These are phyloP conservation scores for Cercospora brassicicola DNA, from an alignment of 2,329 filamentous ascomycete genomes.

Conservation along the genomic window DNA sequence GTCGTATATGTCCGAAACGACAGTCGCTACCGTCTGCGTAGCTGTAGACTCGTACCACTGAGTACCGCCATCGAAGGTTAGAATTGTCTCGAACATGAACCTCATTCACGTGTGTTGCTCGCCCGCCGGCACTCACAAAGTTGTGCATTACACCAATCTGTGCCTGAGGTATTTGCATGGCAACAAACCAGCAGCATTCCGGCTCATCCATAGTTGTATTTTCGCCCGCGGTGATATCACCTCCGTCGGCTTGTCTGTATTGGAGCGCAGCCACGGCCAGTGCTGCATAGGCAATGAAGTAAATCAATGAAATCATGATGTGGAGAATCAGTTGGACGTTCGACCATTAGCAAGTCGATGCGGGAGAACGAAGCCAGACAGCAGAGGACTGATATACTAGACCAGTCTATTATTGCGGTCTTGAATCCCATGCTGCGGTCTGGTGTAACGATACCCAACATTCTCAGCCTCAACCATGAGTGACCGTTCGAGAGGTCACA, in stretches of 20 bases:
- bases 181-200: constrained; percentile 1
- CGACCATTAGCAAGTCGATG: neutral
- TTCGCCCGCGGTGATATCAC: neutral
- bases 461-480: neutral
- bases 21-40: neutral
- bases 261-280: neutral
- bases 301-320: neutral
- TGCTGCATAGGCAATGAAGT: neutral
- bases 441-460: neutral
- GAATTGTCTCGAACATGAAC: neutral
- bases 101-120: neutral
- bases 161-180: neutral
- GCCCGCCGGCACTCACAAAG: neutral
- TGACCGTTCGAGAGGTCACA: neutral
- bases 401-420: neutral
- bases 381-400: neutral
- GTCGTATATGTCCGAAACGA: neutral
- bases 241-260: neutral
- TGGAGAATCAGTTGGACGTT: neutral
- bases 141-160: constrained; percentile 1
- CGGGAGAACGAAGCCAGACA: neutral
- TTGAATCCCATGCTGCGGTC: neutral
- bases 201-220: neutral
- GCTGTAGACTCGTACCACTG: neutral
- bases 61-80: neutral